phyloP scores from a whole-genome alignment of 305 asterid genomes.

The Fraxinus baroniana region DNA sequence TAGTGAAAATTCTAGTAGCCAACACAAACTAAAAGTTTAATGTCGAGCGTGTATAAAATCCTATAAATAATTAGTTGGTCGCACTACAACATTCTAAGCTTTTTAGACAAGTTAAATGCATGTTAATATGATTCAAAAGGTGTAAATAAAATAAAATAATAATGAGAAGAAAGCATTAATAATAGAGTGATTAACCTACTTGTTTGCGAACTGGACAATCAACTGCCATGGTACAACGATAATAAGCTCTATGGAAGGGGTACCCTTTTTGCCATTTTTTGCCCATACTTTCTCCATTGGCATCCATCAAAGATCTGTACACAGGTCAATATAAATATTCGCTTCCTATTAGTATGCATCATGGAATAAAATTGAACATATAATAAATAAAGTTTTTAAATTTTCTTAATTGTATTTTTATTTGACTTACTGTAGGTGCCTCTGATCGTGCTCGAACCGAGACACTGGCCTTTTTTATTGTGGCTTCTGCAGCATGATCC shows the following conservation, averaged over 20 bases:
- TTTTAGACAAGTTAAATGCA: not conserved
- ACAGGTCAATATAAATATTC: not conserved
- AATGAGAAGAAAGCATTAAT: not conserved
- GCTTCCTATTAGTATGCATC: not conserved
- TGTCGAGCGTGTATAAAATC: not conserved
- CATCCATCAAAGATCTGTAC: conserved; percentile 60
- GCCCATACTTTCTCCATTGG: conserved; percentile 73
- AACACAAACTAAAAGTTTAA: not conserved
- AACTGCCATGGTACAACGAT: conserved; percentile 54
- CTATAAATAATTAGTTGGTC: not conserved
- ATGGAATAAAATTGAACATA: not conserved
- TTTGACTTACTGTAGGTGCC: conserved; percentile 36
- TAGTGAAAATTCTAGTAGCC: too few relatives aligned
- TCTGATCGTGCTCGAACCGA: conserved; percentile 49
- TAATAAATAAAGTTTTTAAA: too few relatives aligned
- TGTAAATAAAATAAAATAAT: not conserved
- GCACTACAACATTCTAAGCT: not conserved
- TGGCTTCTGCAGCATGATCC: conserved; percentile 30
- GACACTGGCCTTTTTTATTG: conserved; percentile 49
- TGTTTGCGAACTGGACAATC: conserved; percentile 66
- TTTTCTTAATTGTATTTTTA: too few relatives aligned
- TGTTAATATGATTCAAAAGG: not conserved
- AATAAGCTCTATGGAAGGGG: conserved; percentile 67
- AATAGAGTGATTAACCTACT: conserved; percentile 21
- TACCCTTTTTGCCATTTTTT: conserved; percentile 64